Evolutionary conservation across 495 filamentous ascomycete species (phyloP), one percentile per base, ranked within the genome.

Genomic region (Penicillium antarcticum): DNA sequence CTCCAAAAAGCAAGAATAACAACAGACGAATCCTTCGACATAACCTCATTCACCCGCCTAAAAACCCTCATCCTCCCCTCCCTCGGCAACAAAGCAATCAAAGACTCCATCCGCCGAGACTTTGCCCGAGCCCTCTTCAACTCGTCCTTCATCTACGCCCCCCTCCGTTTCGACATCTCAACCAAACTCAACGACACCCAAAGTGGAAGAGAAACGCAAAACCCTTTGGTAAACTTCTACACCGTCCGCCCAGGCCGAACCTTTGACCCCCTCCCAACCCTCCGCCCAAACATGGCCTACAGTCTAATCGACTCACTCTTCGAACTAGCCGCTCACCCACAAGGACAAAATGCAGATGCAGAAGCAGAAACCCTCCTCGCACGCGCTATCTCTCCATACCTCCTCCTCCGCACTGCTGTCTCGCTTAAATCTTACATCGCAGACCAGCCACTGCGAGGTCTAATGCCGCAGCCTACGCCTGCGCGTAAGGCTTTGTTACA

Each of bases 361-460:
- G 35, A 50, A 21, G 18, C 41, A 1, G 33, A 52, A 1, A 70
- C 82, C 33, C 66, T 82, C 7, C 81, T 98, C 18, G 88, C 92
- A 1, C 80, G 84, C 57, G 87, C 87, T 1, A 82, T 87, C 2
- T 86, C 89, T 3, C 91, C 92, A 0, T 94, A 90, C 55, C 74
- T 97, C 0, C 88, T 97, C 42, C 76, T 96, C 4, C 85, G 94
- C 5, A 83, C 83, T 19, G 90, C 88, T 1, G 73, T 96, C 7
- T 83, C 89, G 1, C 66, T 98, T 24, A 83, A 89, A 42, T 75
- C 84, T 3, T 97, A 95, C 60, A 86, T 92, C 39, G 87, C 91
- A 5, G 94, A 98, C 67, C 94, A 97, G 60, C 94, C 94, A 13
- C 74, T 98, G 10, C 78, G 94, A 13, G 95, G 94, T 0, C 75